Conservation (phyloP, 371 early-diverging fungal species). For the Lichtheimia ornata region DNA sequence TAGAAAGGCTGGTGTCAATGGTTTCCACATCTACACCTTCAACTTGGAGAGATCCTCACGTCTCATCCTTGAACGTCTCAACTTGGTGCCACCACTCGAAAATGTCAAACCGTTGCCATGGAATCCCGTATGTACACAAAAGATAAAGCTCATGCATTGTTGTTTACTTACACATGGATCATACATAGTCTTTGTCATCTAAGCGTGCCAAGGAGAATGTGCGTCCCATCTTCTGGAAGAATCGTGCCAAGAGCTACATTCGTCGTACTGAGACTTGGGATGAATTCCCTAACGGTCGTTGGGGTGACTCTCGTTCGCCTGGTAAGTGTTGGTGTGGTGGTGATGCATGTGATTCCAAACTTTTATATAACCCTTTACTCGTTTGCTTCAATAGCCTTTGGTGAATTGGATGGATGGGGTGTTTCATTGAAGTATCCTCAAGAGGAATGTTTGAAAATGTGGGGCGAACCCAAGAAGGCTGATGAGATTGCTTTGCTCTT, state of each 20-base stretch:
- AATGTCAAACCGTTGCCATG: conserved; percentile 90
- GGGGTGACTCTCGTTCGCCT: conserved; percentile 95
- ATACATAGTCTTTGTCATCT: conserved; percentile 46
- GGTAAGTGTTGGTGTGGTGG: conserved; percentile 10
- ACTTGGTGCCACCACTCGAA: conserved; percentile 77
- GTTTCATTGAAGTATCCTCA: conserved; percentile 74
- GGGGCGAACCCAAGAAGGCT: conserved; percentile 75
- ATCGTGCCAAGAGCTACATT: conserved; percentile 91
- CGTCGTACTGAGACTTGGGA: conserved; percentile 95
- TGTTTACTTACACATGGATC: background rate
- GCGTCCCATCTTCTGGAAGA: conserved; percentile 97
- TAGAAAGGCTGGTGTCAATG: conserved; percentile 65
- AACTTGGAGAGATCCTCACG: conserved; percentile 89
- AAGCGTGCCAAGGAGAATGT: conserved; percentile 93
- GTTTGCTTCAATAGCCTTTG: conserved; percentile 57
- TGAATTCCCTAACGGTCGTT: conserved; percentile 97
- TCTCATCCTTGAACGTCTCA: conserved; percentile 79
- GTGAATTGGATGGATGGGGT: conserved; percentile 92
- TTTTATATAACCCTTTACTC: background rate
- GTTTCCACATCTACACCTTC: conserved; percentile 87
- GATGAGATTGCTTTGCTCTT: conserved; percentile 78
- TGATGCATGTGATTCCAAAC: background rate
- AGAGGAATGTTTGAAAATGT: conserved; percentile 68
- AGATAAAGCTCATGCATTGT: background rate
- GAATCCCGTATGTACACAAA: conserved; percentile 70